phyloP scores from a whole-genome alignment of 306 rosid species.

The Hippophae rhamnoides region DNA sequence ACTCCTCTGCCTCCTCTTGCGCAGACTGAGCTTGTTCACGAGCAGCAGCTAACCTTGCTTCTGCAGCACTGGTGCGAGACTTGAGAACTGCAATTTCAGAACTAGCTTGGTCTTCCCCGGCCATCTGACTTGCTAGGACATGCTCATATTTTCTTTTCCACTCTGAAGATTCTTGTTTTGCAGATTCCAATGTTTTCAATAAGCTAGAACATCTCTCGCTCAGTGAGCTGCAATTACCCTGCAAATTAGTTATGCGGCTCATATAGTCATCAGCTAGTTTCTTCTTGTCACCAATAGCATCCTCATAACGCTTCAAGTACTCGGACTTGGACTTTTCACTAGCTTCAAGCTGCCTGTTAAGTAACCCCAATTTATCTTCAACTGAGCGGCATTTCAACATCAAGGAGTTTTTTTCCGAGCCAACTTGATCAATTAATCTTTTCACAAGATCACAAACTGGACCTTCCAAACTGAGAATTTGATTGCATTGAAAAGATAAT shows the following conservation, averaged over 20 bases:
- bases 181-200: conserved; percentile 54
- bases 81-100: conserved; percentile 75
- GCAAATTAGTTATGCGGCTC: conserved; percentile 71
- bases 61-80: conserved; percentile 79
- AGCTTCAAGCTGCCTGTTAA: conserved; percentile 75
- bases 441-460: conserved; percentile 63
- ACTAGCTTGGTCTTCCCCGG: conserved; percentile 73
- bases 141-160: conserved; percentile 84
- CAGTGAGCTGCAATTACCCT: conserved; percentile 55
- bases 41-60: conserved; percentile 90
- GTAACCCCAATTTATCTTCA: conserved; percentile 63
- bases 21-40: conserved; percentile 88
- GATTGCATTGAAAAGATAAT: conserved; percentile 3
- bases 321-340: conserved; percentile 65
- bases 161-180: conserved; percentile 67
- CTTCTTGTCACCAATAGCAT: conserved; percentile 76
- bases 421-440: conserved; percentile 65
- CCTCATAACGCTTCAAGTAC: conserved; percentile 75
- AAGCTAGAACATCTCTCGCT: conserved; percentile 64
- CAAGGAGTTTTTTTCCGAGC: conserved; percentile 63
- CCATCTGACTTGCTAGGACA: conserved; percentile 54
- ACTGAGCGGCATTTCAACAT: conserved; percentile 56
- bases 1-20: conserved; percentile 91
- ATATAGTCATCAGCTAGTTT: conserved; percentile 70
- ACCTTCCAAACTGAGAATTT: conserved; percentile 68